Base-by-base conservation (phyloP, 1,284 basidiomycete species). In the Sutorius eximius region DNA sequence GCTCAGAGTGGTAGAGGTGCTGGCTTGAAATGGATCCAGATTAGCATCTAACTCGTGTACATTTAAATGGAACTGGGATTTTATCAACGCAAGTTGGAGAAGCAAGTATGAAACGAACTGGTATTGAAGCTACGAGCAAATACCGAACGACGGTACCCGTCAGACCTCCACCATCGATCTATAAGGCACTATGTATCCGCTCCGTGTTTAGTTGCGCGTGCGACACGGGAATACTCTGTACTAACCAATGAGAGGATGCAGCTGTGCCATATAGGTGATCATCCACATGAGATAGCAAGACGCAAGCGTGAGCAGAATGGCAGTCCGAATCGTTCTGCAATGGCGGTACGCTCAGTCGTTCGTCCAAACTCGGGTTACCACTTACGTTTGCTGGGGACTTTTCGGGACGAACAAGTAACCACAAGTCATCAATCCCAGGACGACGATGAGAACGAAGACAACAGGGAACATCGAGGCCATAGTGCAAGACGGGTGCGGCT, bases 281-380 rank as follows among this genome's bases (percentile, higher is more conserved):
- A 89, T 89, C 94, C 94, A 97, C 87, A 97, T 89, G 62, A 97
- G 80, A 75, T 94, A 97, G 74, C 90, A 94, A 59, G 83, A 88
- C 5, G 84, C 76, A 18, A 96, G 71, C 2, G 89, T 82, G 55
- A 97, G 82, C 73, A 92, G 77, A 45, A 91, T 68, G 59, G 82
- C 82, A 6, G 92, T 89, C 65, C 94, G 87, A 61, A 94, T 80
- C 43, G 94, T 81, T 55, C 94, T 97, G 73, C 36, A 46, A 54
- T 24, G 46, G 44, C 33, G 15, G 43, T 18, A 30, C 6, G 27
- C 16, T 52, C 22, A 52, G 32, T 30, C 29, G 40, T 10, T 15
- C 29, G 16, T 40, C 4, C 6, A 38, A 24, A 13, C 47, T 34
- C 36, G 22, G 38, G 30, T 13, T 45, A 32, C 27, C 15, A 82